These are phyloP conservation scores for Dacryopinax primogenitus DNA, from an alignment of 768 basidiomycete genomes.

Conservation along the genomic window DNA sequence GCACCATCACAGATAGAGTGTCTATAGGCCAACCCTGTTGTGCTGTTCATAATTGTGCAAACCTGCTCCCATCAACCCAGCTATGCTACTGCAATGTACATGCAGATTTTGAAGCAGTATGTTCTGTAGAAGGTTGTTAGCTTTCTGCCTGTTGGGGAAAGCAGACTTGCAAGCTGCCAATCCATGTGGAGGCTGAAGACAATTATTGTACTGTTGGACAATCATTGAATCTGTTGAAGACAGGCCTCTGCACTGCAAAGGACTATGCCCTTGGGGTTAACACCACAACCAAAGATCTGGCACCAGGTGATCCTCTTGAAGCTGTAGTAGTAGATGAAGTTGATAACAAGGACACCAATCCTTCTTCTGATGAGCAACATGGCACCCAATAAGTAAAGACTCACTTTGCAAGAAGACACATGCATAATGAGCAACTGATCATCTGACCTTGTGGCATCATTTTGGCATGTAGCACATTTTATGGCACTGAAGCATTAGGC, in stretches of 20 bases:
- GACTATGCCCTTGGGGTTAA: no score
- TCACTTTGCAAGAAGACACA: not conserved
- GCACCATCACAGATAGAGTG: constrained; percentile 26
- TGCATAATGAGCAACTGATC: constrained; percentile 9
- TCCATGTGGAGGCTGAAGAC: constrained; percentile 17
- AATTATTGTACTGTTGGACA: constrained; percentile 14
- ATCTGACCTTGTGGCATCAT: constrained; percentile 9
- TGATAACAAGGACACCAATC: no score
- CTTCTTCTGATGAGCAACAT: no score
- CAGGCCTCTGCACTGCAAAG: no score
- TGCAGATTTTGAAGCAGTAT: constrained; percentile 12
- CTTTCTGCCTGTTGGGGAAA: not conserved
- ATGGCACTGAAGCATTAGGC: not conserved
- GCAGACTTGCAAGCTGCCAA: constrained; percentile 19
- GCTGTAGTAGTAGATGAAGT: no score
- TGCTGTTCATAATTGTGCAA: constrained; percentile 23
- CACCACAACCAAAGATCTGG: no score
- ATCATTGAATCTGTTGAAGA: constrained; percentile 25
- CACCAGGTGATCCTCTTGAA: no score
- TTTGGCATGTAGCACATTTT: constrained; percentile 5
- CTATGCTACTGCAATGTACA: constrained; percentile 18
- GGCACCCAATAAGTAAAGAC: not conserved
- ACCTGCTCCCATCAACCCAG: constrained; percentile 14
- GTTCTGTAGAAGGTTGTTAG: constrained; percentile 15
- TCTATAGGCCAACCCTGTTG: constrained; percentile 28